Conservation (phyloP, 2,329 filamentous ascomycete genomes). For the Diplocarpon rosae region DNA sequence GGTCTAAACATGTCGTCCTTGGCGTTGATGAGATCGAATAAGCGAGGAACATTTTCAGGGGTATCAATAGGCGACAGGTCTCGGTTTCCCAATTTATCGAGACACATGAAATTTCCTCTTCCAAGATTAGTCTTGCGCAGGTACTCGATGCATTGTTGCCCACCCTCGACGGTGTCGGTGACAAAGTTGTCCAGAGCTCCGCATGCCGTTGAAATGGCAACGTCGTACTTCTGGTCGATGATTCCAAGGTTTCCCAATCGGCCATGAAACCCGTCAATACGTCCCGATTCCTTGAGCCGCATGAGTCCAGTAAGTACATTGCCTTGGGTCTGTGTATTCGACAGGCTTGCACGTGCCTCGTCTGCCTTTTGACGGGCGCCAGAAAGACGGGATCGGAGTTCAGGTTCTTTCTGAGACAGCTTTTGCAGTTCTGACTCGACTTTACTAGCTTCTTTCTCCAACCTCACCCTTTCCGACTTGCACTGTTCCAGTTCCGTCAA, state of each 20-base stretch:
- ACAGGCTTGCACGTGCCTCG: slow-evolving; percentile 82
- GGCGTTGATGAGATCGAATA: slow-evolving; percentile 86
- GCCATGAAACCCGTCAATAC: slow-evolving; percentile 95
- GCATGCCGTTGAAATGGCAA: slow-evolving; percentile 97
- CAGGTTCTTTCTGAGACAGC: slow-evolving; percentile 66
- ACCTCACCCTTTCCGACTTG: slow-evolving; percentile 56
- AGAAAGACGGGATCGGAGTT: slow-evolving; percentile 74
- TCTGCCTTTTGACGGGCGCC: slow-evolving; percentile 89
- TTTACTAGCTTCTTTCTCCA: slow-evolving; percentile 65
- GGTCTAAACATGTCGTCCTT: slow-evolving; percentile 80
- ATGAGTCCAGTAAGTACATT: slow-evolving; percentile 87
- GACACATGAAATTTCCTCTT: slow-evolving; percentile 90
- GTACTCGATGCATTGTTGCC: slow-evolving; percentile 97
- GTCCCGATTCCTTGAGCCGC: slow-evolving; percentile 89
- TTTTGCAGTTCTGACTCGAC: slow-evolving; percentile 63
- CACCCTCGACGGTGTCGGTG: slow-evolving; percentile 88
- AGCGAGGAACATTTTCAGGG: slow-evolving; percentile 79
- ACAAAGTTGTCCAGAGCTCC: slow-evolving; percentile 89
- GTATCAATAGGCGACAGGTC: slow-evolving; percentile 75
- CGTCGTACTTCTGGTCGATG: slow-evolving; percentile 88
- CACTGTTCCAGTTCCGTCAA: slow-evolving; percentile 63
- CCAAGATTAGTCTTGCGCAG: slow-evolving; percentile 95
- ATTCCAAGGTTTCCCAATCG: slow-evolving; percentile 87
- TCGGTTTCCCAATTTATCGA: slow-evolving; percentile 73
- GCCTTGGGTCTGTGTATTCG: slow-evolving; percentile 82